Conservation (phyloP, 495 filamentous ascomycete genomes). For the Tirmania nivea region DNA sequence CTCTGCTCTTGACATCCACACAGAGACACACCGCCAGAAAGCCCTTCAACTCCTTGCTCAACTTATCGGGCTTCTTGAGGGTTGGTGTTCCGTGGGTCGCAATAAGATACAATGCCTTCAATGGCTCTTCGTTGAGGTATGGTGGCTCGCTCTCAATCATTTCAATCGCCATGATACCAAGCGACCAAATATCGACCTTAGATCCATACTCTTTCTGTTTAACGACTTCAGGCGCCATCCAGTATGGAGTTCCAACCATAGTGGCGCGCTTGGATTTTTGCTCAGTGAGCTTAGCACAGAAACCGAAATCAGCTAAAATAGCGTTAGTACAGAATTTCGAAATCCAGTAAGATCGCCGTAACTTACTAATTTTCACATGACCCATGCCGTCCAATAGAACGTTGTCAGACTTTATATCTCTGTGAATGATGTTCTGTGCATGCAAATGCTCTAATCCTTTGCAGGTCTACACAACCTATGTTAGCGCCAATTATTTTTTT, state of each 20-base stretch:
- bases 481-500: not conserved
- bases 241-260: slow-evolving; percentile 98
- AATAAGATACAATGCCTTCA: slow-evolving; percentile 92
- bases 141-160: slow-evolving; percentile 99
- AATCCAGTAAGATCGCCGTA: not conserved
- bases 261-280: slow-evolving; percentile 91
- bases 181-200: slow-evolving; percentile 97
- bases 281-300: slow-evolving; percentile 96
- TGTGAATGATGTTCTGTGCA: slow-evolving; percentile 89
- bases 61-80: slow-evolving; percentile 90
- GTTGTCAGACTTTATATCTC: slow-evolving; percentile 98
- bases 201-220: slow-evolving; percentile 97
- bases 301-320: slow-evolving; percentile 78
- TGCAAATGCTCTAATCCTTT: slow-evolving; percentile 86
- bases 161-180: slow-evolving; percentile 99
- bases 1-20: slow-evolving; percentile 85
- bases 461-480: slow-evolving; percentile 44
- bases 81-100: slow-evolving; percentile 93
- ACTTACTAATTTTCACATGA: slow-evolving; percentile 93
- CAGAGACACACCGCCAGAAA: slow-evolving; percentile 92
- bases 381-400: slow-evolving; percentile 82
- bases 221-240: slow-evolving; percentile 98
- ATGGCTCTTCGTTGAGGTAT: slow-evolving; percentile 90
- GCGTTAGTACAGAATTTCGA: slow-evolving; percentile 18
- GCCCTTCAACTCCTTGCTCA: slow-evolving; percentile 87